Evolutionary conservation across 2,329 filamentous ascomycete genomes (phyloP).

Genomic region (Trichoderma pleuroti): DNA sequence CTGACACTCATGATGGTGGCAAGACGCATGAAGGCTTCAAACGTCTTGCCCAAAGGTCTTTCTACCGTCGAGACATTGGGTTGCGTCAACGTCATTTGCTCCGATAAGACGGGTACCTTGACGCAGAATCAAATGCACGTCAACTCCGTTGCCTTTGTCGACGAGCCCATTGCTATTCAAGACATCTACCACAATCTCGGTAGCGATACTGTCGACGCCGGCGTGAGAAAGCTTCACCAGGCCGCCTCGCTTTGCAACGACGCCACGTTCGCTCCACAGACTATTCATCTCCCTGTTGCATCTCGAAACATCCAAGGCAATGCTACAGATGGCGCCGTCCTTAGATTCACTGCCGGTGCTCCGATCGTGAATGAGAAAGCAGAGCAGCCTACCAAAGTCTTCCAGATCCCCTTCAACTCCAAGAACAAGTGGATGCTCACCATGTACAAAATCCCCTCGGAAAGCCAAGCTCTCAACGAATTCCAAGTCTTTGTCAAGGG

Average conservation of each 20-base stretch:
- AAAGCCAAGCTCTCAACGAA: conserved; percentile 25
- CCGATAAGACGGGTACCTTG: conserved; percentile 42
- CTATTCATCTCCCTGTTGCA: conserved; percentile 33
- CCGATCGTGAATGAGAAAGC: conserved; percentile 23
- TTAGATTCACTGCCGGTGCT: conserved; percentile 36
- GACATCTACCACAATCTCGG: conserved; percentile 27
- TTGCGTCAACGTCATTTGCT: conserved; percentile 44
- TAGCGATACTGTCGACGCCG: conserved; percentile 18
- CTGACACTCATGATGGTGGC: conserved; percentile 43
- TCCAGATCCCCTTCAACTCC: conserved; percentile 48
- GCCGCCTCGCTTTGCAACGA: conserved; percentile 41
- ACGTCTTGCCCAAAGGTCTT: conserved; percentile 41
- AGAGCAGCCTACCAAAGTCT: conserved; percentile 28
- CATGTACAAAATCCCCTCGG: conserved; percentile 29
- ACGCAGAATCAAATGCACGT: conserved; percentile 46
- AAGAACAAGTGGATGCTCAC: conserved; percentile 51
- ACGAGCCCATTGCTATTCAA: conserved; percentile 29
- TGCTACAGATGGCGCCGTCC: conserved; percentile 42
- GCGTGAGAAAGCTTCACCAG: conserved; percentile 27
- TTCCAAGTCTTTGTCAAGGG: conserved; percentile 51
- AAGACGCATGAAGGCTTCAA: conserved; percentile 40
- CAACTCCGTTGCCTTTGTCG: conserved; percentile 37
- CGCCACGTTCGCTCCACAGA: conserved; percentile 39
- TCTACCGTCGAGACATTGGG: conserved; percentile 43
- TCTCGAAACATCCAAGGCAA: conserved; percentile 40